phyloP scores from a whole-genome alignment of 306 rosid species.

The Astragalus membranaceus region DNA sequence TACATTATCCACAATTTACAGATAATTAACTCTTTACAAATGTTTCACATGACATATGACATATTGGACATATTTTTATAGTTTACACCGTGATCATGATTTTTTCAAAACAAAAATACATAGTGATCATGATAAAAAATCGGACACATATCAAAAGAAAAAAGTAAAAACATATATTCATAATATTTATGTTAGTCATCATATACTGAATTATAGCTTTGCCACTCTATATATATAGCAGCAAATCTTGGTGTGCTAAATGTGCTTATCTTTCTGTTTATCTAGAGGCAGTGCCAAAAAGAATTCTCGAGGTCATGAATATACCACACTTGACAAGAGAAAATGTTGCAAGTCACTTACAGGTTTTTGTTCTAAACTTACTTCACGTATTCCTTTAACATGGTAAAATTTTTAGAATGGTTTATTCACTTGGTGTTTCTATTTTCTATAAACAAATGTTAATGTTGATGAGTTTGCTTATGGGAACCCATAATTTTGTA shows the following conservation, averaged over 20 bases:
- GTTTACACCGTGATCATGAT: too few species aligned
- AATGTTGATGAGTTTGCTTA: neutral
- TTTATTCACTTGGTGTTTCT: too few species aligned
- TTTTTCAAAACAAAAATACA: too few species aligned
- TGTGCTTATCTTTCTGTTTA: neutral
- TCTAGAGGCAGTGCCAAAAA: conserved; percentile 61
- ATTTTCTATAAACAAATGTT: neutral
- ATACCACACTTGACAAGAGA: conserved; percentile 52
- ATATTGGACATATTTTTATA: too few species aligned
- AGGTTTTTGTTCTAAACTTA: conserved; percentile 31
- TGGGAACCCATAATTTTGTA: neutral
- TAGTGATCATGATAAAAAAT: too few species aligned
- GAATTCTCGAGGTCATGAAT: conserved; percentile 53
- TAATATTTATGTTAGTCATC: neutral
- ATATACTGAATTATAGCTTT: neutral
- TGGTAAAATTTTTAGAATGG: neutral
- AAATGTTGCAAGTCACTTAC: conserved; percentile 69
- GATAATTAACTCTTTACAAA: neutral
- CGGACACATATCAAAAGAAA: too few species aligned
- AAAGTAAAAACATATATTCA: too few species aligned
- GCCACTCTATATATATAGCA: neutral
- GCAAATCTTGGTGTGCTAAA: neutral
- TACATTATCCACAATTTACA: neutral
- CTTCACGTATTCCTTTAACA: neutral
- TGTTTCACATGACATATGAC: neutral